Base-by-base conservation (phyloP, 2,329 filamentous ascomycete genomes). In the Clarireedia hainanense region DNA sequence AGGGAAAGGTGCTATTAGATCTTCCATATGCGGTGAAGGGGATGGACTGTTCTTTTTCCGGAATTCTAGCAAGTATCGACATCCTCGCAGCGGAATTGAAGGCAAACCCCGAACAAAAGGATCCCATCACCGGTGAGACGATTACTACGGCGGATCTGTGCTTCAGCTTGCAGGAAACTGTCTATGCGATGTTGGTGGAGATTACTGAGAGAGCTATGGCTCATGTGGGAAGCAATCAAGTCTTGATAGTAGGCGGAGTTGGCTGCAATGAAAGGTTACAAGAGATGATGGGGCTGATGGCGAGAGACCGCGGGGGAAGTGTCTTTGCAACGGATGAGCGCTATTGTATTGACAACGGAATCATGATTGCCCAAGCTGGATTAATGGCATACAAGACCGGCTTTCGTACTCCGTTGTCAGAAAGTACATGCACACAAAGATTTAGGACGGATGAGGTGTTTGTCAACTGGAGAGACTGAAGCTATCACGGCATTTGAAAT, bases 191-290 rank as follows among this genome's bases (percentile, higher is more conserved):
- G 94, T 76, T 99, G 45, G 94, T 99, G 2, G 94, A 99, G 75
- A 99, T 96, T 65, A 99, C 94, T 0, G 94, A 99, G 74, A 84
- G 94, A 43, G 94, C 94, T 30, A 99, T 99, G 94, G 94, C 94
- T 10, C 94, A 99, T 70, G 94, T 97, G 10, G 92, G 91, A 14
- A 90, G 86, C 54, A 82, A 77, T 50, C 90, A 97, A 75, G 94
- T 99, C 6, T 76, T 99, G 47, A 91, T 99, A 55, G 94, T 99
- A 2, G 94, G 94, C 40, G 94, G 94, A 23, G 94, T 99, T 1
- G 94, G 94, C 3, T 96, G 89, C 70, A 99, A 99, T 70, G 86
- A 95, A 74, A 81, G 94, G 4, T 70, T 99, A 63, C 94, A 99
- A 75, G 84, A 95, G 66, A 99, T 99, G 94, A 99, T 99, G 94